A percentile compares a stretch with the other conserved stretches of the same genome.
phyloP scores from a whole-genome alignment of 495 filamentous ascomycete genomes.

The Cetradonia linearis region DNA sequence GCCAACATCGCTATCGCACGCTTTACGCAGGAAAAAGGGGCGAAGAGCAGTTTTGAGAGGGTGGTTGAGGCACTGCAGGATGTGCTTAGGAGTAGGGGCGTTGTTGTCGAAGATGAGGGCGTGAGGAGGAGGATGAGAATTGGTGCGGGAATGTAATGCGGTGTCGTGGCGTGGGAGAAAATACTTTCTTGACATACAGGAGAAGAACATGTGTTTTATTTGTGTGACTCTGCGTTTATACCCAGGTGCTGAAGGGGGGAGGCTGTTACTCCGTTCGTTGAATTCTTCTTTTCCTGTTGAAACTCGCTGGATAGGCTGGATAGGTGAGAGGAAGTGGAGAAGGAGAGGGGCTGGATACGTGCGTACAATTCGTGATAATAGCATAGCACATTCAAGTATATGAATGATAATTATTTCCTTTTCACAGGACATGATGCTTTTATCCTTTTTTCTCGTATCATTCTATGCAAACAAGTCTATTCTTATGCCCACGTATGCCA shows the following conservation, averaged over 20 bases:
- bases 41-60: conserved; percentile 71
- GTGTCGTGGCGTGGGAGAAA: background rate
- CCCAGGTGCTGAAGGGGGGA: background rate
- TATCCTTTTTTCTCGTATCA: background rate
- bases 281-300: background rate
- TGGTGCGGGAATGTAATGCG: conserved; percentile 19
- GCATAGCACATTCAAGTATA: background rate
- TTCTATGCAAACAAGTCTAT: background rate
- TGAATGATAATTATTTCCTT: background rate
- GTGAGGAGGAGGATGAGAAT: conserved; percentile 18
- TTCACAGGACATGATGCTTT: background rate
- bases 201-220: background rate
- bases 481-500: too few species aligned
- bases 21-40: conserved; percentile 79
- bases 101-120: conserved; percentile 54
- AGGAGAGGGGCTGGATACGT: background rate
- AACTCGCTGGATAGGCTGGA: background rate
- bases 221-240: background rate
- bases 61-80: conserved; percentile 64
- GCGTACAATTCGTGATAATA: background rate
- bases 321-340: background rate
- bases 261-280: background rate
- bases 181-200: background rate
- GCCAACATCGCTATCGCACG: conserved; percentile 65
- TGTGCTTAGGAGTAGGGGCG: conserved; percentile 45